These are phyloP conservation scores for Apiospora sp. DNA, from an alignment of 2,329 filamentous ascomycete species.

Conservation along the genomic window DNA sequence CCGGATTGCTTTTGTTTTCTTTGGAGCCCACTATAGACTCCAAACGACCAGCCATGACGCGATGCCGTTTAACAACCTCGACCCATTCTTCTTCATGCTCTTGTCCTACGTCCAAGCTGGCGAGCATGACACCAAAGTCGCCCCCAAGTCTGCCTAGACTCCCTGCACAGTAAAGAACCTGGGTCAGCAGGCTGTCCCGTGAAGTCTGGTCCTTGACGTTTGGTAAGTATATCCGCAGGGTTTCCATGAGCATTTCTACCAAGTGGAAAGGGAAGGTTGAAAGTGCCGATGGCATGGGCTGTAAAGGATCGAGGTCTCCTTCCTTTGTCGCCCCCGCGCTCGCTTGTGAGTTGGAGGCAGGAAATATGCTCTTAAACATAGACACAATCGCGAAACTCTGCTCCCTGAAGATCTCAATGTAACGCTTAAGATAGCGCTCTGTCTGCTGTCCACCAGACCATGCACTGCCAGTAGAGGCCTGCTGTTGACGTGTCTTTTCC, in stretches of 20 bases:
- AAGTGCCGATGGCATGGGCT: constrained; percentile 76
- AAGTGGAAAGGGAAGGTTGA: constrained; percentile 87
- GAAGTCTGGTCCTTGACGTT: constrained; percentile 82
- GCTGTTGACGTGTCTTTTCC: constrained; percentile 65
- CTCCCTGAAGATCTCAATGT: constrained; percentile 96
- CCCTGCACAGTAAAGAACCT: constrained; percentile 91
- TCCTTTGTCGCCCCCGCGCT: constrained; percentile 32
- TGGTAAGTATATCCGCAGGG: constrained; percentile 78
- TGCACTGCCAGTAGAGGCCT: constrained; percentile 47
- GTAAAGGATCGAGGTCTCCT: constrained; percentile 51
- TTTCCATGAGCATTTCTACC: constrained; percentile 80
- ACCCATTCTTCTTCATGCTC: constrained; percentile 77
- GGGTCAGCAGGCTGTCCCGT: constrained; percentile 87
- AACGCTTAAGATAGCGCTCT: constrained; percentile 91
- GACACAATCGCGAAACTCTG: constrained; percentile 96
- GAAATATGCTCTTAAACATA: constrained; percentile 91
- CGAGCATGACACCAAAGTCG: constrained; percentile 90
- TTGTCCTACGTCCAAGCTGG: constrained; percentile 58
- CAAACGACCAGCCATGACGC: constrained; percentile 80
- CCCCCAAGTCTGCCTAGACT: constrained; percentile 89
- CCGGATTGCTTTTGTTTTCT: constrained; percentile 40
- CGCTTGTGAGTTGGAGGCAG: constrained; percentile 53
- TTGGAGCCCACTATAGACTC: constrained; percentile 72
- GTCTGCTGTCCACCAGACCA: constrained; percentile 87
- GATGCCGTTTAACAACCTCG: constrained; percentile 86